Conservation (phyloP, 306 rosid genomes). For the Albizia julibrissin region DNA sequence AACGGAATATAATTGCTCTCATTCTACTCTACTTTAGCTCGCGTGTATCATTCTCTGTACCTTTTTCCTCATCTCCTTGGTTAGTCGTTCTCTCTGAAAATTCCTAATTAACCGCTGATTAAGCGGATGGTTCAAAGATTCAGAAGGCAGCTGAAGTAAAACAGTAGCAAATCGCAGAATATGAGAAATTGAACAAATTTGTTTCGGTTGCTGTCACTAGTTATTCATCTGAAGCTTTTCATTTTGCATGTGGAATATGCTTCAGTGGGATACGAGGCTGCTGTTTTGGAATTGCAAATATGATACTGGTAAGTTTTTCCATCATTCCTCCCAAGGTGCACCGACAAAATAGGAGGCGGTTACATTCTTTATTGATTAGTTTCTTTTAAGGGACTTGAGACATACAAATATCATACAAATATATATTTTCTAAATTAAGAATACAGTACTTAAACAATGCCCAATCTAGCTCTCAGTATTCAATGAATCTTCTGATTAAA, state of each 20-base stretch:
- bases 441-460: not conserved
- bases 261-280: conserved; percentile 94
- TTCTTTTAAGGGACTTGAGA: not conserved
- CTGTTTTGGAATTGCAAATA: conserved; percentile 89
- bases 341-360: not conserved
- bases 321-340: not conserved
- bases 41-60: not conserved
- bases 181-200: not conserved
- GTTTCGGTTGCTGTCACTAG: not conserved
- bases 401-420: conserved; percentile 3
- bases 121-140: conserved; percentile 10
- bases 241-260: conserved; percentile 33
- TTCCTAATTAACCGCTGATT: not conserved
- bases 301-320: conserved; percentile 80
- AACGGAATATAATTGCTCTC: not conserved
- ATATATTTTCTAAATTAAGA: not conserved
- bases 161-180: not conserved
- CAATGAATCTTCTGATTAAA: not conserved
- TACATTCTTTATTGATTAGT: not conserved
- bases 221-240: conserved; percentile 19
- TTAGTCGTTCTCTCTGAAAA: not conserved
- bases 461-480: not conserved
- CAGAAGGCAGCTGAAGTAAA: conserved; percentile 6
- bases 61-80: not conserved
- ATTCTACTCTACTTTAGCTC: not conserved